Conservation (phyloP, 164 flowering plant species). For the Stephania cephalantha region DNA sequence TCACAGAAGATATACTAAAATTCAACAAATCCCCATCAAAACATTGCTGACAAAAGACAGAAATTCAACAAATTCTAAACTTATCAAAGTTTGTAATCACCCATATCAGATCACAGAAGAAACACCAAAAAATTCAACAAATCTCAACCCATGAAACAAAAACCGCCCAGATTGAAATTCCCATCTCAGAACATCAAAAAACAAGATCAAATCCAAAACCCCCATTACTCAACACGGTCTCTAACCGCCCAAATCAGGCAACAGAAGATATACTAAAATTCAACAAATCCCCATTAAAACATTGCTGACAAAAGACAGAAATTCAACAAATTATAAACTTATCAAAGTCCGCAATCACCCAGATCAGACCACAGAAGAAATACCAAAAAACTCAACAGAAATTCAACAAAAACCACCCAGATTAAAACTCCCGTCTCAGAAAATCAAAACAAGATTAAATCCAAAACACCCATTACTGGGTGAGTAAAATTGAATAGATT, state of each 20-base stretch:
- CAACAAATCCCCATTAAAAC: neutral
- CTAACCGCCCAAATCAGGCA: too few species aligned
- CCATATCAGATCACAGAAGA: neutral
- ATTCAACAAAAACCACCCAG: neutral
- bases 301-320: neutral
- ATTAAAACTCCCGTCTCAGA: neutral
- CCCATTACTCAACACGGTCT: too few species aligned
- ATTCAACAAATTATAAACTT: neutral
- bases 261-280: neutral
- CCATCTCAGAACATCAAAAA: neutral
- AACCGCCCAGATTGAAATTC: neutral
- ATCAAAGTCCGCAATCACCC: neutral
- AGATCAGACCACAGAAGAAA: neutral
- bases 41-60: too few species aligned
- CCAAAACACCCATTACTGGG: neutral
- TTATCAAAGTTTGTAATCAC: too few species aligned
- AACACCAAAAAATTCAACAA: conserved; percentile 4
- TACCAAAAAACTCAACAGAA: neutral
- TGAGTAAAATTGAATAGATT: too few species aligned
- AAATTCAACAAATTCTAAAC: too few species aligned
- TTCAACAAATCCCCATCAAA: too few species aligned
- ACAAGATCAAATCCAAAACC: too few species aligned
- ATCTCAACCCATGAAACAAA: neutral
- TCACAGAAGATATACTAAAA: too few species aligned
- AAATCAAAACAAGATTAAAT: neutral